Evolutionary conservation across 1,284 basidiomycete species (phyloP).

Genomic region (Chalciporus sp.): DNA sequence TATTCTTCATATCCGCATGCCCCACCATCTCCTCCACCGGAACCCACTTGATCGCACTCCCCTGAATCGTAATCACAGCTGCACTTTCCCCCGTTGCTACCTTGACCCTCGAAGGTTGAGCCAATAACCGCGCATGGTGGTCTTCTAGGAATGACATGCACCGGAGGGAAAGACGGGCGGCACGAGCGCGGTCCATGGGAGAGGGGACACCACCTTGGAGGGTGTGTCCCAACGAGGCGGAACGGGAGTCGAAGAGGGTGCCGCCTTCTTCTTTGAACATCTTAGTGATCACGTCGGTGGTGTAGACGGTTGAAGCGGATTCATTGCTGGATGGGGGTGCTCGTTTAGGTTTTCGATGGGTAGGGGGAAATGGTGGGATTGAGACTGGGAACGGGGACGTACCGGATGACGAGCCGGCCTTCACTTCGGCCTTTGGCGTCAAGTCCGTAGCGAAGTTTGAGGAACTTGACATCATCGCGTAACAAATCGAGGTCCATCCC

Average conservation of each 20-base stretch:
- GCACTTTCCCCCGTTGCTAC: constrained; percentile 69
- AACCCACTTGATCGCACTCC: constrained; percentile 79
- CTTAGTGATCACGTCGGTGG: constrained; percentile 89
- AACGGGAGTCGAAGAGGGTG: constrained; percentile 90
- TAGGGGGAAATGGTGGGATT: not conserved
- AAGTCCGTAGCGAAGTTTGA: constrained; percentile 84
- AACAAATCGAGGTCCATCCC: constrained; percentile 86
- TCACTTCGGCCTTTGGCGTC: constrained; percentile 91
- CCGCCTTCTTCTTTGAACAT: constrained; percentile 95
- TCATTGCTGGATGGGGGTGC: constrained; percentile 68
- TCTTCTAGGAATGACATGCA: constrained; percentile 95
- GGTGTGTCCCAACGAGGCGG: constrained; percentile 93
- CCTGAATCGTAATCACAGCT: constrained; percentile 90
- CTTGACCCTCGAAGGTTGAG: constrained; percentile 50
- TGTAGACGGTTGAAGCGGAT: constrained; percentile 85
- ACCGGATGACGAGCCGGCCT: constrained; percentile 92
- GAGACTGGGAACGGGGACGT: constrained; percentile 26
- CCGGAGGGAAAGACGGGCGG: constrained; percentile 86
- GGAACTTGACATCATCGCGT: constrained; percentile 85
- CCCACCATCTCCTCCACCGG: constrained; percentile 81
- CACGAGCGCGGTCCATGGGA: constrained; percentile 90
- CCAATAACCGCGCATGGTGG: constrained; percentile 60
- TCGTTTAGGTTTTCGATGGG: not conserved
- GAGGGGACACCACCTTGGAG: constrained; percentile 95
- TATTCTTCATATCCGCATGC: constrained; percentile 89